These are phyloP conservation scores for Camellia lanceoleosa DNA, from an alignment of 148 eudicot genomes.

Conservation along the genomic window DNA sequence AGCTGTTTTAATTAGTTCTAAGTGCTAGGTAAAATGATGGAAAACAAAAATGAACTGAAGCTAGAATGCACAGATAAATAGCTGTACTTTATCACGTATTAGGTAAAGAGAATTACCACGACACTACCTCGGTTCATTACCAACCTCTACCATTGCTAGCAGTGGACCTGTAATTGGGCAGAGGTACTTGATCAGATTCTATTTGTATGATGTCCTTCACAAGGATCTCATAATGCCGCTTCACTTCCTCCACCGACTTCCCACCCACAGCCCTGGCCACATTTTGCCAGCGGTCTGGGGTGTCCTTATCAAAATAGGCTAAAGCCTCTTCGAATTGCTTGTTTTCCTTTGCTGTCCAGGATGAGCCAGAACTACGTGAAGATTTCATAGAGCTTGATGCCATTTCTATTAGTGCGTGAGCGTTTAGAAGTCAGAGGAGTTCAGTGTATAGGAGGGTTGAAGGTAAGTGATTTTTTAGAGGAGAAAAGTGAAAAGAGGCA, in stretches of 20 bases:
- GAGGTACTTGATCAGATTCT: constrained; percentile 47
- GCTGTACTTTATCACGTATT: background rate
- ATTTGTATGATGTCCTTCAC: constrained; percentile 47
- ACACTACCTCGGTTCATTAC: constrained; percentile 36
- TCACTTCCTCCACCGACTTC: constrained; percentile 58
- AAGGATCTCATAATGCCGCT: constrained; percentile 53
- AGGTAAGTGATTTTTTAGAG: background rate
- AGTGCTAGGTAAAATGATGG: background rate
- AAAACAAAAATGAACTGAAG: background rate
- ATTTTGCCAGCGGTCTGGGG: constrained; percentile 70
- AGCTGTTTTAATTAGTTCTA: background rate
- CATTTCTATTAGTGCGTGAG: constrained; percentile 25
- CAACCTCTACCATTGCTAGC: constrained; percentile 26
- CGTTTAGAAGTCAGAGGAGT: background rate
- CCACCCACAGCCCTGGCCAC: constrained; percentile 57
- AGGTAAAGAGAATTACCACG: constrained; percentile 9
- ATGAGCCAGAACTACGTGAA: constrained; percentile 34
- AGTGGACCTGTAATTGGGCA: constrained; percentile 46
- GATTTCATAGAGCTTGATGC: constrained; percentile 40
- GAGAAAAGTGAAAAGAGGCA: background rate
- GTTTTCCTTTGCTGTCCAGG: constrained; percentile 58
- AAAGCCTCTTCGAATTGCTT: constrained; percentile 64
- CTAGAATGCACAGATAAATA: background rate
- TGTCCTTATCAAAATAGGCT: constrained; percentile 55
- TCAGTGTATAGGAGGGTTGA: background rate